phyloP scores from a whole-genome alignment of 2,329 filamentous ascomycete species.

The Fusarium abutilonis region DNA sequence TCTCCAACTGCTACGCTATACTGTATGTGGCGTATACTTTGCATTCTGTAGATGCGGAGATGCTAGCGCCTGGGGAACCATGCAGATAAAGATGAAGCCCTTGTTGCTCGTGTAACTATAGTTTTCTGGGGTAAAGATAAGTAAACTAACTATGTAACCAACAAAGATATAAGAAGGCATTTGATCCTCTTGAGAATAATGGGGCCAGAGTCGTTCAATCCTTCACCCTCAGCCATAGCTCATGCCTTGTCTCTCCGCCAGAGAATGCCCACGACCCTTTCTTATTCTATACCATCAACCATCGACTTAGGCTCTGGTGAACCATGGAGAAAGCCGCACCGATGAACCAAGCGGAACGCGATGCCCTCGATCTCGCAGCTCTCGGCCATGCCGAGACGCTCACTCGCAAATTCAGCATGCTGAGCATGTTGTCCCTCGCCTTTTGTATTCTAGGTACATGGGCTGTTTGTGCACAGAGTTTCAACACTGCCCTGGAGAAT shows the following conservation, averaged over 20 bases:
- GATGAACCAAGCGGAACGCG: slow-evolving; percentile 39
- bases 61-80: slow-evolving; percentile 10
- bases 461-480: slow-evolving; percentile 63
- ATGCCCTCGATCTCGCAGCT: slow-evolving; percentile 50
- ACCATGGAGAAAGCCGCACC: slow-evolving; percentile 36
- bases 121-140: slow-evolving; percentile 29
- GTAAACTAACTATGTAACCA: slow-evolving; percentile 1
- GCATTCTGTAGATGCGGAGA: slow-evolving; percentile 20
- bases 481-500: slow-evolving; percentile 59
- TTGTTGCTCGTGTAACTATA: neutral
- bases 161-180: slow-evolving; percentile 20
- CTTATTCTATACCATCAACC: slow-evolving; percentile 6
- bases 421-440: slow-evolving; percentile 66
- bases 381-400: slow-evolving; percentile 53
- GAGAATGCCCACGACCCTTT: slow-evolving; percentile 33
- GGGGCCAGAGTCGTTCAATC: neutral
- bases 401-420: slow-evolving; percentile 59
- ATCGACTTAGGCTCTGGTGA: slow-evolving; percentile 37
- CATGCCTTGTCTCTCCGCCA: slow-evolving; percentile 1
- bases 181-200: neutral
- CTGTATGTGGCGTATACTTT: slow-evolving; percentile 31
- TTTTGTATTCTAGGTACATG: slow-evolving; percentile 68
- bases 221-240: neutral
- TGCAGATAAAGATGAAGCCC: neutral
- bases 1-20: slow-evolving; percentile 20